Base-by-base conservation (phyloP, 2,329 filamentous ascomycete genomes). In the Aureobasidium namibiae region DNA sequence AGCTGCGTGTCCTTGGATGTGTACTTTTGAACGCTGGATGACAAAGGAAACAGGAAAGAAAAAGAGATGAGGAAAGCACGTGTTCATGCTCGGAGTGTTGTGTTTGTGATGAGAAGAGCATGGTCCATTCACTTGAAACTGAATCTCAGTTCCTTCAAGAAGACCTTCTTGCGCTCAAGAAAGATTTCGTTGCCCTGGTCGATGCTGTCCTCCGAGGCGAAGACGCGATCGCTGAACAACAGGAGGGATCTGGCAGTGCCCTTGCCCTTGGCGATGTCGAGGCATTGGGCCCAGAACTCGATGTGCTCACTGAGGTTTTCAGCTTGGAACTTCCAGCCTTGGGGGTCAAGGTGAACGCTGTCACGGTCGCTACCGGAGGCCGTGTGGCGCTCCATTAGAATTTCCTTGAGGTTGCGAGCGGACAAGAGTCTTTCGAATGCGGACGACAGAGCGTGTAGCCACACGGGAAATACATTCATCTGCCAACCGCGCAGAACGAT, bases 401-500 rank as follows among this genome's bases (percentile, higher is more conserved):
- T 4, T 4, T 38, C 33, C 38, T 44, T 21, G 21, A 56, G 29
- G 16, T 56, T 56, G 18, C n/a, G 29, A 1, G 33, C 42, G 6
- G 53, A 11, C 14, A 21, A 1, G 1, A 56, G 31, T 24, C 24
- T 26, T 16, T 31, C 53, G 14, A 56, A 38, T 16, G 21, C 41
- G 4, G 13, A 21, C 14, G 13, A 1, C n/a, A 56, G 7, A 5
- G 26, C 53, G 1, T 38, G n/a, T 10, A 16, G 14, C 53, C 53
- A 56, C 1, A 11, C 16, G 13, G 0, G n/a, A 7, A 33, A 44
- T 8, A 10, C 26, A 6, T n/a, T 24, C 14, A 6, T 3, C 1
- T 26, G 11, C 39, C 41, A 46, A 13, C 41, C 39, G 7, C 53
- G 53, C 23, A 56, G 23, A 9, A 48, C 53, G 11, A 56, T 36